These are phyloP conservation scores for Vitis rotundifolia DNA, from an alignment of 164 flowering plant genomes.

Conservation along the genomic window DNA sequence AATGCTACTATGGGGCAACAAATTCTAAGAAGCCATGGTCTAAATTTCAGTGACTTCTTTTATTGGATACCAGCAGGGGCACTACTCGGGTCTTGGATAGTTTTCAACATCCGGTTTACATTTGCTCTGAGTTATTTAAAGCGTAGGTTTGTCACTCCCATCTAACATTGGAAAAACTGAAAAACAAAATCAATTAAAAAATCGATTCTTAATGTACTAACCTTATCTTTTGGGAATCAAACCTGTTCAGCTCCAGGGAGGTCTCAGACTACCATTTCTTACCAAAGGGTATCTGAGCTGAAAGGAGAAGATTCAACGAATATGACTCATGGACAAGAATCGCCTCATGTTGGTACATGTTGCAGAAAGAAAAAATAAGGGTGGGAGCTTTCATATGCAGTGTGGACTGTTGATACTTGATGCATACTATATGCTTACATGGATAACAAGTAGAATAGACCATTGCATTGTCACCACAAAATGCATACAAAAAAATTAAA, in stretches of 20 bases:
- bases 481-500: no score
- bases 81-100: slow-evolving; percentile 29
- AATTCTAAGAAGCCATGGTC: slow-evolving; percentile 22
- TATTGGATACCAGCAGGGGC: slow-evolving; percentile 34
- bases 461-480: no score
- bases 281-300: slow-evolving; percentile 18
- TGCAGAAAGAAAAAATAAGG: not conserved
- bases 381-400: slow-evolving; percentile 8
- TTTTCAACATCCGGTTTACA: slow-evolving; percentile 30
- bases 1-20: slow-evolving; percentile 24
- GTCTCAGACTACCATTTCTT: slow-evolving; percentile 20
- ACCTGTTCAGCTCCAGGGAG: slow-evolving; percentile 28
- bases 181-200: not conserved
- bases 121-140: slow-evolving; percentile 26
- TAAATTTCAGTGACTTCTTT: slow-evolving; percentile 23
- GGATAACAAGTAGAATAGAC: not conserved
- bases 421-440: not conserved
- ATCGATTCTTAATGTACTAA: not conserved
- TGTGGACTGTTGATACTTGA: no score
- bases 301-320: slow-evolving; percentile 3
- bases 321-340: not conserved
- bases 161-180: not conserved
- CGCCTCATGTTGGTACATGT: not conserved
- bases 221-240: not conserved
- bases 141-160: slow-evolving; percentile 17